phyloP scores from a whole-genome alignment of 139 green algal genomes.

The Picochlorum sp. region DNA sequence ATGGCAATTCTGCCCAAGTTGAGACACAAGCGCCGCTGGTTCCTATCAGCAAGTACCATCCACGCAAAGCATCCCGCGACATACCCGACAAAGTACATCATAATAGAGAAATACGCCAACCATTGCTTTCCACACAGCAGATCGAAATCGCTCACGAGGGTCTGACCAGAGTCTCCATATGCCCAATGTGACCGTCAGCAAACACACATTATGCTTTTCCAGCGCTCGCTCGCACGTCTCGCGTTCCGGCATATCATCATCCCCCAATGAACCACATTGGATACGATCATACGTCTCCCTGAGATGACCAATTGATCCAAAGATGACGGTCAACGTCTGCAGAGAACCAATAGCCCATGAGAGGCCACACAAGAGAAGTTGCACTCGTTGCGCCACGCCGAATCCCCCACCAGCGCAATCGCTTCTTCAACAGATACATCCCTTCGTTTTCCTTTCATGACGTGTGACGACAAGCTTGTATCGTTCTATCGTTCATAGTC shows the following conservation, averaged over 20 bases:
- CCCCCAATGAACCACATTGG: too few species aligned
- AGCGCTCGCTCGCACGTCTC: too few species aligned
- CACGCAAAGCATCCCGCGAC: constrained; percentile 43
- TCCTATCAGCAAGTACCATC: constrained; percentile 10
- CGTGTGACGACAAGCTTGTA: not conserved
- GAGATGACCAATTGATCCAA: too few species aligned
- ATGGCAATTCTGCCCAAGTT: constrained; percentile 14
- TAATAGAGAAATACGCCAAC: constrained; percentile 34
- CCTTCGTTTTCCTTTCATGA: not conserved
- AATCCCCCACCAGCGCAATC: not conserved
- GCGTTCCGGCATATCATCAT: too few species aligned
- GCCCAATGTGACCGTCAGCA: constrained; percentile 20
- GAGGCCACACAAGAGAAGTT: not conserved
- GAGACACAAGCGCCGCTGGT: constrained; percentile 14
- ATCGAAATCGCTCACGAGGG: constrained; percentile 44
- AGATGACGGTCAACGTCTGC: too few species aligned
- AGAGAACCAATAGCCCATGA: not conserved
- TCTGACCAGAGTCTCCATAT: constrained; percentile 20
- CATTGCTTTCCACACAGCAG: constrained; percentile 43
- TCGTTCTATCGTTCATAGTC: too few species aligned
- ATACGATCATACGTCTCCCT: too few species aligned
- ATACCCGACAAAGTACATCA: constrained; percentile 52
- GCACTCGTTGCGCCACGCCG: not conserved
- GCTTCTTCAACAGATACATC: constrained; percentile 2
- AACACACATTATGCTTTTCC: constrained; percentile 14